Base-by-base conservation (phyloP, 2,329 filamentous ascomycete species). In the Ilyonectria sp. region DNA sequence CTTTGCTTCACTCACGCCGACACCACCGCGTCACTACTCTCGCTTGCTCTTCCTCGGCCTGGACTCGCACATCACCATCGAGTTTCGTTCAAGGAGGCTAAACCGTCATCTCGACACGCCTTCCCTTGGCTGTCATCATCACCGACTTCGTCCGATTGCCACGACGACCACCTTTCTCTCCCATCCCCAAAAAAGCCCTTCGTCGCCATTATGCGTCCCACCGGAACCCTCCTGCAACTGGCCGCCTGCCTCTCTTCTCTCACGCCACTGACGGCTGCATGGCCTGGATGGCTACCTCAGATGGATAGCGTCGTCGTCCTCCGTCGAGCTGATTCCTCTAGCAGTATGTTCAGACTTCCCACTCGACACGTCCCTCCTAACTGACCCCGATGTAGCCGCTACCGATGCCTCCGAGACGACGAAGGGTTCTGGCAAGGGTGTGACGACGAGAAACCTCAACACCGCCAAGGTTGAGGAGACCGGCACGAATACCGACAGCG, bases 251-350 rank as follows among this genome's bases (percentile, higher is more conserved):
- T 90, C 17, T 79, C 80, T 49, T 84, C 88, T 35, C 78, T 90
- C 60, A 79, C 86, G 9, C 82, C 85, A 17, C 71, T 87, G 23
- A 84, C 84, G n/a, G 83, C 86, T 60, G 87, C 85, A 63, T 90
- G 88, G 88, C 85, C 88, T 21, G 79, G 78, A 69, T 89, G 86
- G 84, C 79, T 90, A 43, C 87, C 88, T 19, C 83, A 86, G 13
- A 54, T 85, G 40, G 85, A 90, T 69, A 76, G 85, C 15, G 76
- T 91, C 40, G 79, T 90, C 46, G 87, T 86, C 56, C 84, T 86
- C 56, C 84, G 87, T 67, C 82, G 83, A 69, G 81, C 86, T 69
- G 78, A 80, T 50, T 77, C 71, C 33, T 66, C 64, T 35, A 55
- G 71, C 53, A 63, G 73, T 63, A 71, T 56, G 56, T 64, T 10